A percentile compares a stretch with the other conserved stretches of the same genome.
Conservation (phyloP, 202 grass and related monocot genomes). For the Setaria viridis region DNA sequence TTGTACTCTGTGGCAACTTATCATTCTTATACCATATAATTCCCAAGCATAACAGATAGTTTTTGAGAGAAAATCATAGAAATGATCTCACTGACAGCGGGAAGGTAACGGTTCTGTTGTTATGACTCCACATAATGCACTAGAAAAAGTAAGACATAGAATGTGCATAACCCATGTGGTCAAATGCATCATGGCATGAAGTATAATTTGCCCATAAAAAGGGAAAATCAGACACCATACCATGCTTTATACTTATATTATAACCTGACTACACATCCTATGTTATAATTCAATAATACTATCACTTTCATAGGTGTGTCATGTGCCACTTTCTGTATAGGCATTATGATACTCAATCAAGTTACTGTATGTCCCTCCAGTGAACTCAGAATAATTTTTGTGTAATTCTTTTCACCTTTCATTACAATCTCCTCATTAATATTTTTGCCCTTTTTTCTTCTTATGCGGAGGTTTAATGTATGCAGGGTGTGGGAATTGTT, state of each 20-base stretch:
- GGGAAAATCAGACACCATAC: not conserved
- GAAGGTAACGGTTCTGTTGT: not conserved
- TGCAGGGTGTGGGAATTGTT: constrained; percentile 92
- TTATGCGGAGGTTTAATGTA: constrained; percentile 33
- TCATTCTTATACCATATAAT: constrained; percentile 6
- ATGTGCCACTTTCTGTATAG: not conserved
- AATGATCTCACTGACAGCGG: not conserved
- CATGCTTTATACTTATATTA: not conserved
- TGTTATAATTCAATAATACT: not conserved
- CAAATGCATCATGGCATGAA: not conserved
- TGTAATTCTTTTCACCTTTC: not conserved
- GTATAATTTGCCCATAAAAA: not conserved
- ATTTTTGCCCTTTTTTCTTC: not conserved
- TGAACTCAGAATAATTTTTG: constrained; percentile 10
- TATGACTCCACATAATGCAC: not conserved
- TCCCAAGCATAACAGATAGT: constrained; percentile 9
- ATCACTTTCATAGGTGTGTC: not conserved
- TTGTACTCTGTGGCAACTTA: constrained; percentile 6
- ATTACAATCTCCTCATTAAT: not conserved
- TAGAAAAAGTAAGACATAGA: not conserved
- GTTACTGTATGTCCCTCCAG: not conserved
- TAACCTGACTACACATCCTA: not conserved
- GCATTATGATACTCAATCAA: not conserved
- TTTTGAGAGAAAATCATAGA: not conserved
- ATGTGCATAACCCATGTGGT: constrained; percentile 1